A percentile compares a stretch with the other conserved stretches of the same genome.
Evolutionary conservation across 352 stramenopile genomes (phyloP).

Genomic region (Pythium diclinum): DNA sequence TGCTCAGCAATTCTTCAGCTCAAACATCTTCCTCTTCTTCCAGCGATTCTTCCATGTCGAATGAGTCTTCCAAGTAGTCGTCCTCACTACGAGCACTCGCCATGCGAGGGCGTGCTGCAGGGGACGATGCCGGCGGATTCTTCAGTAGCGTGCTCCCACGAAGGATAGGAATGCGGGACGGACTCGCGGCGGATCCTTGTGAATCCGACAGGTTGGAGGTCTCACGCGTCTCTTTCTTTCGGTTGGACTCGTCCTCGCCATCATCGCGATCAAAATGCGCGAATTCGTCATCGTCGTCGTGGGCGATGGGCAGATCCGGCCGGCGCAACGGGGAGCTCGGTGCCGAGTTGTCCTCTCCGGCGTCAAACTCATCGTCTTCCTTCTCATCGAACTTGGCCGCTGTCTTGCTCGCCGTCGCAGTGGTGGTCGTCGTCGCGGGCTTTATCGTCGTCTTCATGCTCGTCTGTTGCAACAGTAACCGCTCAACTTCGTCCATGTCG

Average conservation of each 20-base stretch:
- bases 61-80: conserved; percentile 67
- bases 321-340: background rate
- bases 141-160: conserved; percentile 17
- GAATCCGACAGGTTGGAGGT: conserved; percentile 12
- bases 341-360: background rate
- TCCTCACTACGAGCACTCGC: conserved; percentile 24
- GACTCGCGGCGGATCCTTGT: conserved; percentile 15
- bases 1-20: background rate
- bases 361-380: conserved; percentile 20
- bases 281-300: conserved; percentile 27
- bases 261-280: conserved; percentile 27
- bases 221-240: background rate
- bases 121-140: background rate
- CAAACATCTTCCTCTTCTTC: conserved; percentile 15
- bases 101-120: conserved; percentile 10
- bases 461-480: conserved; percentile 22
- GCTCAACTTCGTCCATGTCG: conserved; percentile 31
- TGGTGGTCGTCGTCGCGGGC: background rate
- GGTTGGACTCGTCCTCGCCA: background rate
- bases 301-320: background rate
- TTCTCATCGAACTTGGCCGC: conserved; percentile 11
- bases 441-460: conserved; percentile 12
- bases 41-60: conserved; percentile 73
- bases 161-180: conserved; percentile 23
- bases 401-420: background rate